Conservation (phyloP, 306 rosid genomes). For the Alnus glutinosa region DNA sequence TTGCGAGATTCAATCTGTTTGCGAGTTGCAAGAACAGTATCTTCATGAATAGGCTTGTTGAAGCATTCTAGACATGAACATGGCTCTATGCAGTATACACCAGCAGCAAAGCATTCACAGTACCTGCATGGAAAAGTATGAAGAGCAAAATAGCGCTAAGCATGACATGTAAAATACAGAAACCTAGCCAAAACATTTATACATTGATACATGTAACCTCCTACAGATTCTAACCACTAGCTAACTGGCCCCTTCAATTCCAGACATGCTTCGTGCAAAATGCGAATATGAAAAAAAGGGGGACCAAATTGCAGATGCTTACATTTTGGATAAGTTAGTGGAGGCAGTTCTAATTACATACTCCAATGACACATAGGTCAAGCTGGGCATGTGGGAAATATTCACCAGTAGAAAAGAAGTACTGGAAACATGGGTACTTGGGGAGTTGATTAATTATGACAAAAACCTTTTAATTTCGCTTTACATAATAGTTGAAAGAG, state of each 20-base stretch:
- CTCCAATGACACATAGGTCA: neutral
- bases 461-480: neutral
- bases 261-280: too few relatives aligned
- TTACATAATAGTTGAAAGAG: neutral
- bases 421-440: neutral
- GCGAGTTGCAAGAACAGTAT: conserved; percentile 75
- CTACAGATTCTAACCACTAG: too few relatives aligned
- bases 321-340: too few relatives aligned
- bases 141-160: neutral
- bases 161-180: too few relatives aligned
- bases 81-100: conserved; percentile 86
- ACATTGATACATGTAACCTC: too few relatives aligned
- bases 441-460: neutral
- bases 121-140: conserved; percentile 51
- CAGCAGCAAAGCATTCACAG: conserved; percentile 93
- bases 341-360: neutral
- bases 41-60: conserved; percentile 81
- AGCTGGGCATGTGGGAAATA: neutral
- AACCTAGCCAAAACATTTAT: too few relatives aligned
- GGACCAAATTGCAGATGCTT: too few relatives aligned
- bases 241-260: too few relatives aligned
- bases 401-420: neutral
- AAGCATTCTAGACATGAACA: conserved; percentile 84
- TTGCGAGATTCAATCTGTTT: conserved; percentile 85
- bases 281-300: too few relatives aligned